Conservation (phyloP, 2,329 filamentous ascomycete genomes). For the Ophiostoma sp. region DNA sequence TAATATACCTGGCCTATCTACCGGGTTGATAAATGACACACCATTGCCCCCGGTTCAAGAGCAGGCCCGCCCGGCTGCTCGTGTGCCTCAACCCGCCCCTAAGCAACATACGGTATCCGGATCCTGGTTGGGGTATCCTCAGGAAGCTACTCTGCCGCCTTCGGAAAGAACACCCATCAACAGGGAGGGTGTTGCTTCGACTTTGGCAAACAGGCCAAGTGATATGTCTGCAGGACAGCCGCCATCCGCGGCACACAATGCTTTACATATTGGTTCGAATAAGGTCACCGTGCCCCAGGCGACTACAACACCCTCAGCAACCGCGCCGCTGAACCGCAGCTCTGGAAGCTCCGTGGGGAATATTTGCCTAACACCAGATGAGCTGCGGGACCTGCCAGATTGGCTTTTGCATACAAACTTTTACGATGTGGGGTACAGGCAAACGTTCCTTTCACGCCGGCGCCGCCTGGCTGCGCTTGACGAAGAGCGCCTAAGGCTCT, state of each 20-base stretch:
- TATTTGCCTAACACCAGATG: not conserved
- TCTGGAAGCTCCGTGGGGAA: not conserved
- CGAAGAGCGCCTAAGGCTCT: slow-evolving; percentile 7
- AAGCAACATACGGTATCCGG: not conserved
- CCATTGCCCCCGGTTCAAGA: not conserved
- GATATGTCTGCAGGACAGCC: not conserved
- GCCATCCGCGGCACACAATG: not conserved
- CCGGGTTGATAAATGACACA: not conserved
- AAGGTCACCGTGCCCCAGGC: not conserved
- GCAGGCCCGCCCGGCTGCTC: not conserved
- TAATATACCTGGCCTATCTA: not conserved
- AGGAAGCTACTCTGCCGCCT: not conserved
- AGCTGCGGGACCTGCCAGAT: not conserved
- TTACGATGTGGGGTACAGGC: slow-evolving; percentile 10
- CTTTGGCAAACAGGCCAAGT: not conserved
- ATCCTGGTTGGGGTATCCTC: not conserved
- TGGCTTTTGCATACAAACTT: slow-evolving; percentile 18
- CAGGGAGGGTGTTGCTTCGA: not conserved
- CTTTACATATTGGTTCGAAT: no score
- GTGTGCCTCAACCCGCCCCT: not conserved
- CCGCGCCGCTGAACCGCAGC: not conserved
- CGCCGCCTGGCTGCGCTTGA: slow-evolving; percentile 15
- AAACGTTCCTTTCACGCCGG: slow-evolving; percentile 9
- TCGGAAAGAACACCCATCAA: not conserved
- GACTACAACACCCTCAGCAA: not conserved